Conservation (phyloP, 2,329 filamentous ascomycete genomes). For the Ustilaginoidea virens region DNA sequence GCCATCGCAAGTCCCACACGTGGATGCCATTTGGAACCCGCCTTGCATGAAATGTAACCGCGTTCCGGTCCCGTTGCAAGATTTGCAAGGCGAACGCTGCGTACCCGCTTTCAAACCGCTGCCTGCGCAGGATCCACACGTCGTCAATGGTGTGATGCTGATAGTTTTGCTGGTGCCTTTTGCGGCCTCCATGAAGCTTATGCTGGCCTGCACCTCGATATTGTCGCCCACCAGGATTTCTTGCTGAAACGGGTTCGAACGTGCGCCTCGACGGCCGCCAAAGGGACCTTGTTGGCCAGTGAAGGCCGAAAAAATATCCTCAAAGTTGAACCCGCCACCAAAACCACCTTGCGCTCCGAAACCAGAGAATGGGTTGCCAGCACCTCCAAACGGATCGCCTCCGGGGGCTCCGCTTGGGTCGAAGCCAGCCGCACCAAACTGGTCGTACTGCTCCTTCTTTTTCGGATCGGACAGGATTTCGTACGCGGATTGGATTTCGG, state of each 20-base stretch:
- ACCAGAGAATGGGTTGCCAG: slow-evolving; percentile 47
- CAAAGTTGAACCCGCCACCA: slow-evolving; percentile 79
- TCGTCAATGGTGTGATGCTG: slow-evolving; percentile 62
- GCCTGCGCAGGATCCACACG: slow-evolving; percentile 72
- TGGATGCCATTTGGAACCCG: slow-evolving; percentile 91
- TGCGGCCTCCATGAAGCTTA: slow-evolving; percentile 91
- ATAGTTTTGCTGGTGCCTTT: slow-evolving; percentile 87
- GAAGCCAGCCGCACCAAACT: slow-evolving; percentile 78
- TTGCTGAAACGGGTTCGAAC: slow-evolving; percentile 51
- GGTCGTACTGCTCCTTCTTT: slow-evolving; percentile 85
- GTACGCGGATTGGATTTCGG: slow-evolving; percentile 85
- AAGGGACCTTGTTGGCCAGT: slow-evolving; percentile 41
- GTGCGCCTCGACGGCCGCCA: slow-evolving; percentile 34
- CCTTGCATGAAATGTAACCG: slow-evolving; percentile 80
- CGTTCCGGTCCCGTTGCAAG: slow-evolving; percentile 75
- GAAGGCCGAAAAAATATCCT: slow-evolving; percentile 88
- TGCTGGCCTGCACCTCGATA: slow-evolving; percentile 84
- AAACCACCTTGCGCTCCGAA: slow-evolving; percentile 44
- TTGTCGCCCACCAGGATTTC: slow-evolving; percentile 86
- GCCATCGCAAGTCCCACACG: slow-evolving; percentile 69
- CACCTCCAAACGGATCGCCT: slow-evolving; percentile 46
- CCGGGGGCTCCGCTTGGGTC: slow-evolving; percentile 55
- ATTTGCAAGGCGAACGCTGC: slow-evolving; percentile 56
- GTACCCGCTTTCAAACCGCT: slow-evolving; percentile 72
- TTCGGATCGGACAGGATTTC: slow-evolving; percentile 84